A percentile compares a stretch with the other conserved stretches of the same genome.
phyloP scores from a whole-genome alignment of 805 yeast genomes.

The Wickerhamomyces subpelliculosus region DNA sequence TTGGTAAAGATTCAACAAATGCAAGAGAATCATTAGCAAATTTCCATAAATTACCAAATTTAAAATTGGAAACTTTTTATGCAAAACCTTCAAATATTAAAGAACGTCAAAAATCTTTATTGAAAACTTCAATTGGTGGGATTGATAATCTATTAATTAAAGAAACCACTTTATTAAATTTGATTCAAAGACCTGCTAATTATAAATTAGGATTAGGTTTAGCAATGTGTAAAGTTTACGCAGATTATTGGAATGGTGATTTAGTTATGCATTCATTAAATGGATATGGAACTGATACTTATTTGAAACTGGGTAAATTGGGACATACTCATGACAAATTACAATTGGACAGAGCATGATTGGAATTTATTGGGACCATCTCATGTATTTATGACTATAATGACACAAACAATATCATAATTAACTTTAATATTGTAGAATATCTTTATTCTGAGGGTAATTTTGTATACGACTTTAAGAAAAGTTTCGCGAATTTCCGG shows the following conservation, averaged over 20 bases:
- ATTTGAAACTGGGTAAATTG: constrained; percentile 68
- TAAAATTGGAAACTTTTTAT: constrained; percentile 27
- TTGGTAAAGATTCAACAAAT: constrained; percentile 61
- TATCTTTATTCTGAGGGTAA: too few relatives aligned
- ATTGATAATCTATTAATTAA: constrained; percentile 23
- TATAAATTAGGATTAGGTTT: constrained; percentile 79
- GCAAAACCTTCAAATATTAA: constrained; percentile 2
- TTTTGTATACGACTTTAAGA: too few relatives aligned
- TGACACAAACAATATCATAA: too few relatives aligned
- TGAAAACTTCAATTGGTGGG: constrained; percentile 35
- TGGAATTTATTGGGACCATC: too few relatives aligned
- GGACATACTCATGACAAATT: constrained; percentile 59
- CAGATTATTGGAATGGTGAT: constrained; percentile 96
- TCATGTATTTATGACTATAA: neutral
- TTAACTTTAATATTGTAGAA: too few relatives aligned
- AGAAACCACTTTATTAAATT: constrained; percentile 46
- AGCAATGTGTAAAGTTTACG: constrained; percentile 88
- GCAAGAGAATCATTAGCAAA: constrained; percentile 55
- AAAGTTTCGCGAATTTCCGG: too few relatives aligned
- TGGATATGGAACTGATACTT: constrained; percentile 90
- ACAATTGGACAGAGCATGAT: constrained; percentile 65
- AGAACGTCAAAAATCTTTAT: constrained; percentile 16
- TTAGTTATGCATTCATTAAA: constrained; percentile 75
- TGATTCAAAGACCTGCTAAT: constrained; percentile 68
- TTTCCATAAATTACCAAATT: constrained; percentile 65